Evolutionary conservation across 805 yeast species (phyloP).

Genomic region (Candida adriatica): DNA sequence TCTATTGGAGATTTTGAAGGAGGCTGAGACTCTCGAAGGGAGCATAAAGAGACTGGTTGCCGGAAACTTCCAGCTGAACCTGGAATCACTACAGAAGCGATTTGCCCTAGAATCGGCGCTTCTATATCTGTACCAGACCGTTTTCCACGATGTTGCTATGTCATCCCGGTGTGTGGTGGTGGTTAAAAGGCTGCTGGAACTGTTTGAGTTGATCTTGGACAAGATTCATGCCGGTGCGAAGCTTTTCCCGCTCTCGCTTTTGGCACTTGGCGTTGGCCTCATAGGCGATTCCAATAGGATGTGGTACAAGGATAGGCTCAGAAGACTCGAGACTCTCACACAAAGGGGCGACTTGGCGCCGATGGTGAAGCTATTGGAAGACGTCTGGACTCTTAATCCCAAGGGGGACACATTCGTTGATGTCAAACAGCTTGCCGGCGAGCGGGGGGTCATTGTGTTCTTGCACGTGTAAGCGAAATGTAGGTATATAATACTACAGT

Average conservation of each 20-base stretch:
- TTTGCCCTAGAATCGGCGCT: conserved; percentile 4
- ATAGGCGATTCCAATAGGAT: conserved; percentile 2
- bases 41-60: neutral
- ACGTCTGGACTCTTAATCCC: conserved; percentile 5
- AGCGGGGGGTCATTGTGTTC: conserved; percentile 4
- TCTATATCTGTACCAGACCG: conserved; percentile 7
- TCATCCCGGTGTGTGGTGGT: conserved; percentile 1
- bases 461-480: conserved; percentile 2
- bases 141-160: conserved; percentile 5
- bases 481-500: too few relatives aligned
- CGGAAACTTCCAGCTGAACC: neutral
- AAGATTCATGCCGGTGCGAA: neutral
- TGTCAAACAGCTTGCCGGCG: conserved; percentile 4
- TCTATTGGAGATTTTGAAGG: conserved; percentile 2
- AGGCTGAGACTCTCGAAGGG: conserved; percentile 3
- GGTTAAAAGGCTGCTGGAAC: conserved; percentile 3
- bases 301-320: conserved; percentile 3
- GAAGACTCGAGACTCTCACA: conserved; percentile 1
- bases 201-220: conserved; percentile 1
- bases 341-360: conserved; percentile 2
- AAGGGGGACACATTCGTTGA: conserved; percentile 3
- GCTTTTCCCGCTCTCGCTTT: conserved; percentile 3
- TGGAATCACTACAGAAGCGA: neutral
- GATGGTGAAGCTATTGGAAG: conserved; percentile 1
- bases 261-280: conserved; percentile 5